Percentiles rank a stretch among this genome's conserved stretches.
phyloP scores from a whole-genome alignment of 2,329 filamentous ascomycete species.

The Trichoderma sp. region DNA sequence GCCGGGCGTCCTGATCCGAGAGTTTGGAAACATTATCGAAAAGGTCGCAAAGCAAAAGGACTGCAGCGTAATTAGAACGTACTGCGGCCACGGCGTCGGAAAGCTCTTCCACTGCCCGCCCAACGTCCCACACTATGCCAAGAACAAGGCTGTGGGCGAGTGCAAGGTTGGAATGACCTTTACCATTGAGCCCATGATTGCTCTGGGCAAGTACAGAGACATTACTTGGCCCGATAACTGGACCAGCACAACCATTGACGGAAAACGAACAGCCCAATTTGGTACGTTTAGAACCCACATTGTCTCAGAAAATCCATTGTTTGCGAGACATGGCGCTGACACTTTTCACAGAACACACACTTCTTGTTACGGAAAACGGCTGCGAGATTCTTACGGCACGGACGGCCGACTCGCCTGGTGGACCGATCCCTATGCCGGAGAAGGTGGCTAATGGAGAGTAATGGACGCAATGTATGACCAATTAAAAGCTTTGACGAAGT shows the following conservation, averaged over 20 bases:
- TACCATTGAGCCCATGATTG: slow-evolving; percentile 99
- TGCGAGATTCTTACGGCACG: slow-evolving; percentile 81
- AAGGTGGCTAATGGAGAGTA: slow-evolving; percentile 20
- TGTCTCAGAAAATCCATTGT: not conserved
- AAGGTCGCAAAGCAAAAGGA: slow-evolving; percentile 84
- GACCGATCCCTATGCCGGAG: slow-evolving; percentile 64
- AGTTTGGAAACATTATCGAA: slow-evolving; percentile 94
- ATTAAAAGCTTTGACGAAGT: slow-evolving; percentile 9
- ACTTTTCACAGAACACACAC: slow-evolving; percentile 67
- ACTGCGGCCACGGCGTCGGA: slow-evolving; percentile 96
- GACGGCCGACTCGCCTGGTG: slow-evolving; percentile 73
- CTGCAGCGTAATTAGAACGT: slow-evolving; percentile 92
- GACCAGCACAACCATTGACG: slow-evolving; percentile 93
- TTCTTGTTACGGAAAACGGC: slow-evolving; percentile 81
- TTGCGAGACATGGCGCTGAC: slow-evolving; percentile 33
- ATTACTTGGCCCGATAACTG: slow-evolving; percentile 99
- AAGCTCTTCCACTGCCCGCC: slow-evolving; percentile 90
- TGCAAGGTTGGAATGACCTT: slow-evolving; percentile 98
- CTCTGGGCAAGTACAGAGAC: slow-evolving; percentile 85
- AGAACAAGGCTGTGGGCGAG: slow-evolving; percentile 95
- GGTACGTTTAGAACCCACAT: slow-evolving; percentile 55
- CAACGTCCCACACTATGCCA: slow-evolving; percentile 95
- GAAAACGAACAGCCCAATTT: slow-evolving; percentile 89
- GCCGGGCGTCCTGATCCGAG: slow-evolving; percentile 87
- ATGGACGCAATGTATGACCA: not conserved